A percentile compares a stretch with the other conserved stretches of the same genome.
Evolutionary conservation across 2,329 filamentous ascomycete genomes (phyloP).

Genomic region (Apiospora phragmitis): DNA sequence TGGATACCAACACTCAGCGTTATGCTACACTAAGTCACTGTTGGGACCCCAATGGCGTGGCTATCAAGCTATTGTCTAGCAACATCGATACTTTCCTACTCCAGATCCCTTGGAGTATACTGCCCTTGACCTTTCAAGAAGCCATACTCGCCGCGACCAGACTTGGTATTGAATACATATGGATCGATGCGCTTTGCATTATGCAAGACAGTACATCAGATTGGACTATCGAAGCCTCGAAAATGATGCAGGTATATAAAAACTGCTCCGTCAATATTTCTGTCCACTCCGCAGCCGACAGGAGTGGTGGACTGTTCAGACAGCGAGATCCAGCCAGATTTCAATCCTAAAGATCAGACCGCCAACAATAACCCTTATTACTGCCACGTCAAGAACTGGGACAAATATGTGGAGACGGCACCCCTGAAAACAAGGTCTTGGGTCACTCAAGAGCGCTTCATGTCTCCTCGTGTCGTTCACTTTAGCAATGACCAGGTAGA

Average conservation of each 20-base stretch:
- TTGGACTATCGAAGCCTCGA: neutral
- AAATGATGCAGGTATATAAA: neutral
- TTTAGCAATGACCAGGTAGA: neutral
- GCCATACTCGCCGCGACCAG: neutral
- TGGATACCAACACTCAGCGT: neutral
- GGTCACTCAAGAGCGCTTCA: neutral
- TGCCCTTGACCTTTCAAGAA: neutral
- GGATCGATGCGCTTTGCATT: neutral
- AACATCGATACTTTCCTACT: neutral
- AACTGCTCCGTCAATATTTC: neutral
- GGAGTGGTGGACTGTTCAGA: neutral
- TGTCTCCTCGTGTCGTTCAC: neutral
- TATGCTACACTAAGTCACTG: neutral
- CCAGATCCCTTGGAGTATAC: neutral
- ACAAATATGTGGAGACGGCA: neutral
- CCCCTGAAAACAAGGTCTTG: neutral
- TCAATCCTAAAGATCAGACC: neutral
- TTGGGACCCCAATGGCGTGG: neutral
- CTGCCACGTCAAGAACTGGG: neutral
- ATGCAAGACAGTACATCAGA: neutral
- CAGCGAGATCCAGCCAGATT: neutral
- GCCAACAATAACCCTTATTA: neutral
- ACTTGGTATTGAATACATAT: neutral
- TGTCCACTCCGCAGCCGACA: neutral
- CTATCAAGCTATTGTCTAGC: neutral